Evolutionary conservation across 139 green algal genomes (phyloP), one percentile per base, ranked within the genome.

Genomic region (Chlamydomonas sp.): DNA sequence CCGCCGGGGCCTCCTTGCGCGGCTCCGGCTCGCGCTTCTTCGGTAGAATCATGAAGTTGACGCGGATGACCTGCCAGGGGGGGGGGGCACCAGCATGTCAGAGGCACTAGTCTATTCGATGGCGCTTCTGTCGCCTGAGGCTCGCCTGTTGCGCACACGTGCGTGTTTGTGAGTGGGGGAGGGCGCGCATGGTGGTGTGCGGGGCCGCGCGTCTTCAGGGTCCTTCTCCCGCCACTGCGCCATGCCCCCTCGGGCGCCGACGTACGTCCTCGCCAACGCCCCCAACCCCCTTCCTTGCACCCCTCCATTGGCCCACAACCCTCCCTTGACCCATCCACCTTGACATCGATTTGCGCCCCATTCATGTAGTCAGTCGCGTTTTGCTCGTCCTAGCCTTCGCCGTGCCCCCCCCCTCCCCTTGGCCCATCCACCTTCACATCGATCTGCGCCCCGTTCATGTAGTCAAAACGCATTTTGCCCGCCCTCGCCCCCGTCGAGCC

Each of bases 11-110:
- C n/a, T n/a, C n/a, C n/a, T n/a, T n/a, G n/a, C n/a, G n/a, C n/a
- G n/a, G n/a, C n/a, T n/a, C n/a, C n/a, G 71, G 72, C 29, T 63
- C 72, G 29, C 50, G 72, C 39, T 54, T 60, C 35, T 60, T 59
- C 0, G 74, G 74, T 34, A 79, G 50, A 30, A 76, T 43, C 3
- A 75, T 63, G 49, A 79, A 79, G 69, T 75, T 75, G 20, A 75
- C 73, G 48, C 73, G n/a, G n/a, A n/a, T n/a, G n/a, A n/a, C n/a
- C n/a, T n/a, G n/a, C n/a, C n/a, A n/a, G n/a, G n/a, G n/a, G n/a
- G n/a, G n/a, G n/a, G n/a, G n/a, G n/a, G n/a, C n/a, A n/a, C n/a
- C 71, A 43, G 6, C 10, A 43, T 4, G 28, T 5, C 58, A 65
- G 5, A 43, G 24, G 24, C 50, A 61, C 22, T 61, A 24, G 50